Evolutionary conservation across 2,329 filamentous ascomycete genomes (phyloP).

Genomic region (Phialemoniopsis sp.): DNA sequence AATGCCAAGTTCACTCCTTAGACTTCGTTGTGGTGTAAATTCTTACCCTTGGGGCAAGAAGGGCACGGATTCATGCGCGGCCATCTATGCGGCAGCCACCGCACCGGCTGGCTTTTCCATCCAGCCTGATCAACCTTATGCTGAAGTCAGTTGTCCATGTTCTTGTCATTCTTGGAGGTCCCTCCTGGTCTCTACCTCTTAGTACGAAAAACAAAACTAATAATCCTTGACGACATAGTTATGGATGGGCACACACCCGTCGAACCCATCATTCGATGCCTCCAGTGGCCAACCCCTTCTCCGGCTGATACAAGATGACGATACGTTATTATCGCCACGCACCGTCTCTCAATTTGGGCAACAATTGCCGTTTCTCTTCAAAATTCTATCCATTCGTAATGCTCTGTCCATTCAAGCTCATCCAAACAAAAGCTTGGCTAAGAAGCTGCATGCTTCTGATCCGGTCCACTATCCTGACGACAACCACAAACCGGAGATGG

Average conservation of each 20-base stretch:
- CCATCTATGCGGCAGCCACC: constrained; percentile 86
- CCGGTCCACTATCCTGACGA: constrained; percentile 96
- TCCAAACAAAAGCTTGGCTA: constrained; percentile 90
- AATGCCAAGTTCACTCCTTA: constrained; percentile 77
- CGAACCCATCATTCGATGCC: constrained; percentile 88
- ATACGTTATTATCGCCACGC: constrained; percentile 71
- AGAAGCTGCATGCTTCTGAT: constrained; percentile 79
- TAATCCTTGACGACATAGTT: constrained; percentile 51
- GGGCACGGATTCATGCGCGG: constrained; percentile 81
- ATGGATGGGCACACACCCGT: constrained; percentile 99
- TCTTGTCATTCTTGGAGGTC: constrained; percentile 3
- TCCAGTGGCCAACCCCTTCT: constrained; percentile 79
- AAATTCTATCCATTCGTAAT: constrained; percentile 93
- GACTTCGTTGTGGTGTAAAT: constrained; percentile 88
- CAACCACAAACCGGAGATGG: constrained; percentile 99
- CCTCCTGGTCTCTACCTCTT: no score
- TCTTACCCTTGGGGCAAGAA: constrained; percentile 99
- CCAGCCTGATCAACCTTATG: constrained; percentile 85
- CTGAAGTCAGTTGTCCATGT: constrained; percentile 62
- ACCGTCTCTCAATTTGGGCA: constrained; percentile 71
- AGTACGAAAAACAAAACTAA: no score
- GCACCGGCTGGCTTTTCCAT: constrained; percentile 66
- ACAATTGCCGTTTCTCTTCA: constrained; percentile 94
- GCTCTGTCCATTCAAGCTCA: constrained; percentile 97
- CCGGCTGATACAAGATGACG: constrained; percentile 83